Conservation (phyloP, 2,329 filamentous ascomycete genomes). For the Paecilomyces sp. region DNA sequence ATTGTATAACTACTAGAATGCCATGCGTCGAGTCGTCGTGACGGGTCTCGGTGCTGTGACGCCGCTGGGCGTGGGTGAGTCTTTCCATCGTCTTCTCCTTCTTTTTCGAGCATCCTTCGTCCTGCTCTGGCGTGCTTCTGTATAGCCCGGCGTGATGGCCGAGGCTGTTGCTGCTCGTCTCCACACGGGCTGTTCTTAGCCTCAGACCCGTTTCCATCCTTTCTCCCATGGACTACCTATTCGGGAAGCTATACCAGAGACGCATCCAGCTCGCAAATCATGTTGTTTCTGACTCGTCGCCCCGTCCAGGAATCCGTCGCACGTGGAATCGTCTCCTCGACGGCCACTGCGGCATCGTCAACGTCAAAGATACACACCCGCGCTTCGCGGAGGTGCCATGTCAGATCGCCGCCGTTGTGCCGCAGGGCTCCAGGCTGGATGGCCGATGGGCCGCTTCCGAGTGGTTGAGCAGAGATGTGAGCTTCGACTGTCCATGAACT, state of each 20-base stretch:
- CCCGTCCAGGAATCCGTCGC: slow-evolving; percentile 52
- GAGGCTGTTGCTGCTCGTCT: background rate
- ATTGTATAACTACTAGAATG: slow-evolving; percentile 10
- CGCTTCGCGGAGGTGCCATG: slow-evolving; percentile 70
- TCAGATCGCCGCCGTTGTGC: slow-evolving; percentile 77
- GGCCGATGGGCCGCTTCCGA: slow-evolving; percentile 38
- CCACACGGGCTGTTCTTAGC: background rate
- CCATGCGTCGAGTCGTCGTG: slow-evolving; percentile 64
- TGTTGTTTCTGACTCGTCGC: background rate
- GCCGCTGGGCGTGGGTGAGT: slow-evolving; percentile 68
- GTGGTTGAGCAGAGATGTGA: slow-evolving; percentile 37
- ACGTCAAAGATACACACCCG: slow-evolving; percentile 56
- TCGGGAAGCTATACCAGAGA: slow-evolving; percentile 5
- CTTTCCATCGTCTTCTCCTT: slow-evolving; percentile 3
- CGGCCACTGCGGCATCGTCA: slow-evolving; percentile 72
- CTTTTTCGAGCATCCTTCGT: background rate
- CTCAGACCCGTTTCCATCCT: background rate
- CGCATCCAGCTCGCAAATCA: background rate
- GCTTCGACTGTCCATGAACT: slow-evolving; percentile 6
- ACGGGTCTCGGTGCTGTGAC: slow-evolving; percentile 77
- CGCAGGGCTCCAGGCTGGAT: slow-evolving; percentile 43
- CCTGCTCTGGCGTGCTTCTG: background rate
- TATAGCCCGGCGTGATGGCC: background rate
- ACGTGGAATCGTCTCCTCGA: slow-evolving; percentile 78
- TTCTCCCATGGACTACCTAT: background rate